Percentiles rank a stretch among this genome's conserved stretches.
These are phyloP conservation scores for Pleurotus salmoneostramineus DNA, from an alignment of 768 basidiomycete genomes.

Conservation along the genomic window DNA sequence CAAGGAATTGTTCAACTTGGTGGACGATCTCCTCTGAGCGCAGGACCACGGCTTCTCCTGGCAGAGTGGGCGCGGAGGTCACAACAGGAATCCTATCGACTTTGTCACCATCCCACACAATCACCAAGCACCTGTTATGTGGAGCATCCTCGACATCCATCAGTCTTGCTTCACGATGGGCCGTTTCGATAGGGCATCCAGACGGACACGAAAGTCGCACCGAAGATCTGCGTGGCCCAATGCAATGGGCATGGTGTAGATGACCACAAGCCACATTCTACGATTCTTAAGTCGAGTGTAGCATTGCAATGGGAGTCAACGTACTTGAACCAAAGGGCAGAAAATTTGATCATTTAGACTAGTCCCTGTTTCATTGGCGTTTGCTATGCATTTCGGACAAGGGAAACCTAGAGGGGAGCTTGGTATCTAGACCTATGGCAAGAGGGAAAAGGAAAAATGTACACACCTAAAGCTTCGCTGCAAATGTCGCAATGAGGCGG, in stretches of 20 bases:
- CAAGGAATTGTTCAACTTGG: constrained; percentile 15
- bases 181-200: constrained; percentile 15
- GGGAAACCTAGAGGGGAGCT: constrained; percentile 15
- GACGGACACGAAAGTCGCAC: constrained; percentile 16
- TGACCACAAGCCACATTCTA: constrained; percentile 24
- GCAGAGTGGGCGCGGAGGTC: not conserved
- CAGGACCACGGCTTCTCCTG: not conserved
- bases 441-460: not conserved
- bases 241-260: constrained; percentile 24
- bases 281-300: not conserved
- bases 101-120: constrained; percentile 22
- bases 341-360: constrained; percentile 12
- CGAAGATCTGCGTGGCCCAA: constrained; percentile 11
- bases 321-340: constrained; percentile 21
- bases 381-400: constrained; percentile 18
- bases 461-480: constrained; percentile 18
- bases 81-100: constrained; percentile 19
- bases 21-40: constrained; percentile 10
- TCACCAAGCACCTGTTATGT: constrained; percentile 11
- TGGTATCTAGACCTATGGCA: not conserved
- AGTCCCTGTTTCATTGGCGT: constrained; percentile 4
- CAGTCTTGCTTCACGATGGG: constrained; percentile 15
- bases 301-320: not conserved
- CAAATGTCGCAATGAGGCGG: constrained; percentile 22
- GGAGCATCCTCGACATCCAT: constrained; percentile 6